These are phyloP conservation scores for Phytophthora syringae DNA, from an alignment of 352 stramenopile genomes.

Conservation along the genomic window DNA sequence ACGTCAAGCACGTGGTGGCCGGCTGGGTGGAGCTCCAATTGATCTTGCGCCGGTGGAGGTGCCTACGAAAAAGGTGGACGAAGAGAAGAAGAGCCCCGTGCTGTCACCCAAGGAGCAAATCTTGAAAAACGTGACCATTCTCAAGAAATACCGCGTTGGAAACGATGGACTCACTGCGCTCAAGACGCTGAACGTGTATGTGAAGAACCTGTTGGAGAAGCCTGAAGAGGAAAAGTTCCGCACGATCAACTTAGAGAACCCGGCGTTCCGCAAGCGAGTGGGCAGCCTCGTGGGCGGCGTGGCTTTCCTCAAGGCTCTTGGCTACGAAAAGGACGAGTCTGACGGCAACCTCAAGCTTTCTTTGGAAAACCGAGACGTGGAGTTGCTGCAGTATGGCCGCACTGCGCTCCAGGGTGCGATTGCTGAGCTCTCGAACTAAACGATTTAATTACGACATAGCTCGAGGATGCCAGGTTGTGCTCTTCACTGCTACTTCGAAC, in stretches of 20 bases:
- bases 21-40: slow-evolving; percentile 74
- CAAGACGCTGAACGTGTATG: slow-evolving; percentile 88
- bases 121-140: slow-evolving; percentile 71
- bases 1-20: slow-evolving; percentile 80
- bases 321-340: slow-evolving; percentile 89
- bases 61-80: slow-evolving; percentile 15
- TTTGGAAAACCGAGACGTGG: slow-evolving; percentile 63
- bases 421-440: slow-evolving; percentile 63
- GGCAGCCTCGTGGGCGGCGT: slow-evolving; percentile 84
- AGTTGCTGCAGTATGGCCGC: slow-evolving; percentile 69
- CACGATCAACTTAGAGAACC: slow-evolving; percentile 91
- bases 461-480: slow-evolving; percentile 34
- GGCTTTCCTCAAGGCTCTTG: slow-evolving; percentile 84
- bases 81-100: slow-evolving; percentile 49
- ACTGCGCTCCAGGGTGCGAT: slow-evolving; percentile 65
- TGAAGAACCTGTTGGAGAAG: slow-evolving; percentile 90
- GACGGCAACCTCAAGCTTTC: slow-evolving; percentile 73
- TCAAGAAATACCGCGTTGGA: slow-evolving; percentile 89
- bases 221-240: slow-evolving; percentile 91
- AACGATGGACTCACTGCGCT: slow-evolving; percentile 82
- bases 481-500: background rate
- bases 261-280: slow-evolving; percentile 91
- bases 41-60: slow-evolving; percentile 54
- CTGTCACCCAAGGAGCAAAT: slow-evolving; percentile 76
- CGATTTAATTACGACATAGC: slow-evolving; percentile 31